Evolutionary conservation across 306 rosid genomes (phyloP).

Genomic region (Ammopiptanthus mongolicus): DNA sequence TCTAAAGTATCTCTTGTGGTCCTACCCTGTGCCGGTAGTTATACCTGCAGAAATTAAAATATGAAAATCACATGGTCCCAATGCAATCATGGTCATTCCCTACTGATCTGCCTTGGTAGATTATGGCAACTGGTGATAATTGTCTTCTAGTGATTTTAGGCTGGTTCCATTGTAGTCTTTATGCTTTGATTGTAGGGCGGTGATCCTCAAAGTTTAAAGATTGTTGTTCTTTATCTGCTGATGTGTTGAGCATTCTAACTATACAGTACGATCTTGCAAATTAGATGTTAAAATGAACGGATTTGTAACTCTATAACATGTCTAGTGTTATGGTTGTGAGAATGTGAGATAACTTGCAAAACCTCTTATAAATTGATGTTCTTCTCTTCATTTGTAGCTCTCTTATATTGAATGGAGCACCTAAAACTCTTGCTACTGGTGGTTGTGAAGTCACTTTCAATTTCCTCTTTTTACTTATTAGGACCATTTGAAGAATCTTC

Average conservation of each 20-base stretch:
- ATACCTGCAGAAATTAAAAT: not conserved
- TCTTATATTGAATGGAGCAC: not conserved
- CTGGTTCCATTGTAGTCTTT: not conserved
- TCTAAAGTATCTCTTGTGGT: conserved; percentile 16
- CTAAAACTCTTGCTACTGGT: not conserved
- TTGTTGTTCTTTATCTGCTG: not conserved
- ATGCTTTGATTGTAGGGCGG: not conserved
- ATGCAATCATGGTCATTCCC: not conserved
- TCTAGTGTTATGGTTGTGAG: not conserved
- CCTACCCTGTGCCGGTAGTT: not conserved
- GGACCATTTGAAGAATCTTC: not conserved
- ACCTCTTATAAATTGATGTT: not conserved
- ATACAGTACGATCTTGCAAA: not conserved
- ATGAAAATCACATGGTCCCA: conserved; percentile 12
- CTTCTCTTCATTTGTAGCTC: not conserved
- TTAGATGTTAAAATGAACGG: not conserved
- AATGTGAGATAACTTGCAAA: not conserved
- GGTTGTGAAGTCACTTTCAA: not conserved
- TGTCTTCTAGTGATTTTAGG: conserved; percentile 18
- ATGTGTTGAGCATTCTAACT: not conserved
- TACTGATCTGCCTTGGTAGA: not conserved
- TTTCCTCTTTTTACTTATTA: not conserved
- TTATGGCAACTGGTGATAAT: not conserved
- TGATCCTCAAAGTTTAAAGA: conserved; percentile 1
- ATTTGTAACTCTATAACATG: not conserved